Conservation (phyloP, 495 filamentous ascomycete species). For the Neurospora tetrasperma region DNA sequence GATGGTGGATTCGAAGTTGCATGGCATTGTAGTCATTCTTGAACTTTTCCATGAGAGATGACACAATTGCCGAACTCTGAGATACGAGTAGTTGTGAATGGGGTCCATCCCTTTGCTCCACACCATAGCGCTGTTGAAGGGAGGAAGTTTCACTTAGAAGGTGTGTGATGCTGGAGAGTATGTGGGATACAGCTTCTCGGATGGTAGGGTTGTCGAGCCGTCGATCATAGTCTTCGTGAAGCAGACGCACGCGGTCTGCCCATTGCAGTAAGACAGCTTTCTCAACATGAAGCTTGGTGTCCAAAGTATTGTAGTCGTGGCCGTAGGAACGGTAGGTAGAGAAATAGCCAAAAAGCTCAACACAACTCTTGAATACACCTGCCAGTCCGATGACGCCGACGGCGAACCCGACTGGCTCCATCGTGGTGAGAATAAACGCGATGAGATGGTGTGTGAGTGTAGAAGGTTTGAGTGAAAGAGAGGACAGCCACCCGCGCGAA, state of each 20-base stretch:
- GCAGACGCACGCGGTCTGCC: not conserved
- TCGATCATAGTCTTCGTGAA: not conserved
- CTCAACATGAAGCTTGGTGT: conserved; percentile 1
- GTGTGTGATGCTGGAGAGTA: not conserved
- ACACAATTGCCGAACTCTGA: not conserved
- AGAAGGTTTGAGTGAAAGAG: not conserved
- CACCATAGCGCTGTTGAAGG: not conserved
- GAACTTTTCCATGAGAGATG: not conserved
- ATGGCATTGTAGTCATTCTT: not conserved
- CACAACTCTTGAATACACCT: not conserved
- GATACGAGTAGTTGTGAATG: not conserved
- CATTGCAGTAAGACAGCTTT: not conserved
- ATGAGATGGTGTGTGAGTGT: not conserved
- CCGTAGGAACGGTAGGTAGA: not conserved
- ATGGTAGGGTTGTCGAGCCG: not conserved
- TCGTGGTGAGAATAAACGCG: not conserved
- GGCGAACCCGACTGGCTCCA: not conserved
- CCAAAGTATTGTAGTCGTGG: not conserved
- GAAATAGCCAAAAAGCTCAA: conserved; percentile 1
- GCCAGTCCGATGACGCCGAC: not conserved
- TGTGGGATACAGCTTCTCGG: not conserved
- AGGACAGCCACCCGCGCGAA: too few relatives aligned
- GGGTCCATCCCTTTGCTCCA: not conserved
- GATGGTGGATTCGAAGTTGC: not conserved
- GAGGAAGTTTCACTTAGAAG: not conserved